A percentile compares a stretch with the other conserved stretches of the same genome.
Conservation (phyloP, 2,329 filamentous ascomycete species). For the Epichloe sp. region DNA sequence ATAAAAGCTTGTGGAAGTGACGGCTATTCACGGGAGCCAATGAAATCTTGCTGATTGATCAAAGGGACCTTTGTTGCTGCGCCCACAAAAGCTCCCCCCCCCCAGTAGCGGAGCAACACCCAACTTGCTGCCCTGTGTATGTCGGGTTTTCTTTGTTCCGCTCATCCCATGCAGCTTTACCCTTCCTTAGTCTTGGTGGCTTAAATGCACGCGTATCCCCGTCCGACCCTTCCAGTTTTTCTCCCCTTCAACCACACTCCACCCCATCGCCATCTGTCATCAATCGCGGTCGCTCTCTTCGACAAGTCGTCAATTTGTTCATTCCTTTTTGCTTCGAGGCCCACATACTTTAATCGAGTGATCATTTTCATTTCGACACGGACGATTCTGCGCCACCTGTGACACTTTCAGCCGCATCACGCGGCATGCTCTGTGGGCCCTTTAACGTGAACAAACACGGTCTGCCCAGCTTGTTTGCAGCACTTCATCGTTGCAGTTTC, state of each 20-base stretch:
- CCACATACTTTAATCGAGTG: not conserved
- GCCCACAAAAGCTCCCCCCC: no score
- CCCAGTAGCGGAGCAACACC: no score
- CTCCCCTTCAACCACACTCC: slow-evolving; percentile 1
- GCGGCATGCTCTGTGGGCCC: slow-evolving; percentile 1
- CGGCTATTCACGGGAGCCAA: slow-evolving; percentile 20
- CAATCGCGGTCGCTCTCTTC: not conserved
- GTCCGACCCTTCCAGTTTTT: not conserved
- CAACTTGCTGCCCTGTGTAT: no score
- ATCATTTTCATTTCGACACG: not conserved
- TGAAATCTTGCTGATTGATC: slow-evolving; percentile 5
- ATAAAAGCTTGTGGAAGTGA: not conserved
- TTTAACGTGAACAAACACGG: slow-evolving; percentile 3
- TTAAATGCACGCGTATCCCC: slow-evolving; percentile 2
- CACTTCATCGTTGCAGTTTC: slow-evolving; percentile 5
- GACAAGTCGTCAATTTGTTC: not conserved
- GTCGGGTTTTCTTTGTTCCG: slow-evolving; percentile 2
- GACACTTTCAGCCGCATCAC: not conserved
- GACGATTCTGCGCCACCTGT: not conserved
- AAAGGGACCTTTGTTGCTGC: not conserved
- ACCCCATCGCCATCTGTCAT: slow-evolving; percentile 1
- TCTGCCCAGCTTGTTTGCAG: not conserved
- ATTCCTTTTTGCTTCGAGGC: not conserved
- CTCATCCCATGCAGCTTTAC: not conserved
- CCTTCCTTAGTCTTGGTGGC: not conserved